Evolutionary conservation across 2,329 filamentous ascomycete species (phyloP), one percentile per base, ranked within the genome.

Genomic region (Arachnomyces sp.): DNA sequence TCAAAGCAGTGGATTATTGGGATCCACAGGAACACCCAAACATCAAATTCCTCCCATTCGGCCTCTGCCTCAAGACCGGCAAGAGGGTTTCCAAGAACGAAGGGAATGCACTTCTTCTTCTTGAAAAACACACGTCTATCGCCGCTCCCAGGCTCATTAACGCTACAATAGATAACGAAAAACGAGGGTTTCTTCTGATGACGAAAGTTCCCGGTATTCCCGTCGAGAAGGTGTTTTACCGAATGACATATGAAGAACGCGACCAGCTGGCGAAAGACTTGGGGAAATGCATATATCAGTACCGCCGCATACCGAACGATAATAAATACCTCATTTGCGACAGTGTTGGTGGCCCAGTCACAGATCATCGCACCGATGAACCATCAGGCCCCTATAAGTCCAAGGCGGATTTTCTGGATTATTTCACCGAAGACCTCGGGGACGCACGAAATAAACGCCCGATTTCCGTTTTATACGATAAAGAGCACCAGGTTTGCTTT

Each of bases 11-110:
- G 12, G 25, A 36, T 38, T 28, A 31, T 18, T 42, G 28, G 28
- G 9, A 40, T 13, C 37, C 33, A 5, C 28, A 32, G n/a, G 13
- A 25, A 12, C 7, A 28, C 17, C 2, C 35, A 5, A 20, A 8
- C 16, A 18, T 48, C 14, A 48, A 40, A 29, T 35, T 15, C 28
- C 43, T 48, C 13, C 45, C 43, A 12, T 18, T 41, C 13, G 45
- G 45, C 12, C 45, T 48, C 16, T 45, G 39, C 28, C 28, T 47
- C 7, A 47, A 47, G 32, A 36, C 31, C 16, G 43, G 45, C 17
- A 13, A 16, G 7, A 28, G 34, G 16, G 34, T 40, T 28, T 33
- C 43, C 18, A 25, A 39, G 25, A 44, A 45, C 16, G 45, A 47
- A 37, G 45, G 42, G 2, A 43, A 43, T 34, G 39, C 45, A 13